Evolutionary conservation across 1,284 basidiomycete genomes (phyloP).

Genomic region (Rhodotorula sp.): DNA sequence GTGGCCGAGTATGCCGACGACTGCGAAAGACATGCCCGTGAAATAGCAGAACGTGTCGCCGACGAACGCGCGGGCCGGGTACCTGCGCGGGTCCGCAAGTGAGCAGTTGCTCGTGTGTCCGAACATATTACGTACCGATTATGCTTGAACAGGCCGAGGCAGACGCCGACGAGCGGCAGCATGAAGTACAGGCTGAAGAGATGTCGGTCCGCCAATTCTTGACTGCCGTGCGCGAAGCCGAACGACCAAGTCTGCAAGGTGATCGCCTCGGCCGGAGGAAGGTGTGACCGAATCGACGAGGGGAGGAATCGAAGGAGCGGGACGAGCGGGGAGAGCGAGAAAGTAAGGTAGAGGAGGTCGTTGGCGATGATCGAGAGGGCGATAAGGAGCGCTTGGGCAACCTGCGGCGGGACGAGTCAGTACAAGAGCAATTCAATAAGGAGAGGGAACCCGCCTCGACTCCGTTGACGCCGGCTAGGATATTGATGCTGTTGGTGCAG

Average conservation of each 20-base stretch:
- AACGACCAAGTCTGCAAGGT: conserved; percentile 13
- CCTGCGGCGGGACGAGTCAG: conserved; percentile 45
- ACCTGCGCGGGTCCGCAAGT: conserved; percentile 59
- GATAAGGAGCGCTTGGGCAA: conserved; percentile 88
- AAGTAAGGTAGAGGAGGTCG: conserved; percentile 83
- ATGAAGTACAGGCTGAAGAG: conserved; percentile 95
- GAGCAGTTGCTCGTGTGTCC: background rate
- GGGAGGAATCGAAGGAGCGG: conserved; percentile 3
- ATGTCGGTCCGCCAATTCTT: conserved; percentile 84
- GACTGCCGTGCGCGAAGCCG: conserved; percentile 34
- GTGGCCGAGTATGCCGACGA: conserved; percentile 92
- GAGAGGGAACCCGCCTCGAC: conserved; percentile 60
- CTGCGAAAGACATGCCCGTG: conserved; percentile 94
- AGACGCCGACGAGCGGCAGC: conserved; percentile 87
- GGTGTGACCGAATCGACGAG: background rate
- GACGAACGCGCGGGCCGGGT: conserved; percentile 89
- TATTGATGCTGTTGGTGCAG: conserved; percentile 97
- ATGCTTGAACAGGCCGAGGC: conserved; percentile 82
- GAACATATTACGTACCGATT: conserved; percentile 66
- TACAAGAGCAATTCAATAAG: background rate
- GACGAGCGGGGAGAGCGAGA: conserved; percentile 32
- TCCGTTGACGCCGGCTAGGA: conserved; percentile 96
- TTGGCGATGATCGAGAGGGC: conserved; percentile 86
- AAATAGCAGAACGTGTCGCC: conserved; percentile 99
- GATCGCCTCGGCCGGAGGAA: background rate